A percentile compares a stretch with the other conserved stretches of the same genome.
phyloP scores from a whole-genome alignment of 768 basidiomycete genomes.

The Suillus decipiens region DNA sequence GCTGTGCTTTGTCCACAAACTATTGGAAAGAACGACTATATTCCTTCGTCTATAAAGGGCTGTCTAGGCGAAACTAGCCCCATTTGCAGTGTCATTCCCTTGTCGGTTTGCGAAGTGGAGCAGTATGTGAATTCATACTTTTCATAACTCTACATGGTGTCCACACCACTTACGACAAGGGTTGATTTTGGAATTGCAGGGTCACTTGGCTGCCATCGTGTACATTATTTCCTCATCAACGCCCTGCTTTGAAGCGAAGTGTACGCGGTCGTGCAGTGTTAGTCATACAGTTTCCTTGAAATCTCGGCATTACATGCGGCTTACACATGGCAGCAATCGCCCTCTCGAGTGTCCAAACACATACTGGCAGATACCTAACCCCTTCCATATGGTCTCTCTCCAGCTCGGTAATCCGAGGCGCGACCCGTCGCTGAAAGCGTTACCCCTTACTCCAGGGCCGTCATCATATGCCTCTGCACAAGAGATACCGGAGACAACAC shows the following conservation, averaged over 20 bases:
- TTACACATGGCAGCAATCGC: conserved; percentile 49
- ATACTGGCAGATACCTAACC: conserved; percentile 35
- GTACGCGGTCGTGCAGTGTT: conserved; percentile 19
- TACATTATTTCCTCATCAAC: conserved; percentile 24
- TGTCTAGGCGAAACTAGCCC: too few species aligned
- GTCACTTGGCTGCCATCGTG: conserved; percentile 12
- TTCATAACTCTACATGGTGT: background rate
- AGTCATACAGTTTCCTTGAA: conserved; percentile 14
- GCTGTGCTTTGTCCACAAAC: background rate
- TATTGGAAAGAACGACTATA: too few species aligned
- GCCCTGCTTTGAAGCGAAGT: conserved; percentile 14
- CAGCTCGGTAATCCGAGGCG: conserved; percentile 38
- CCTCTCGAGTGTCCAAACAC: conserved; percentile 35
- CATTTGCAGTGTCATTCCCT: background rate
- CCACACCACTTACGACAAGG: background rate
- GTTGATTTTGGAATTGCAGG: conserved; percentile 1
- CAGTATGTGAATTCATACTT: background rate
- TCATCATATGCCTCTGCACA: conserved; percentile 31
- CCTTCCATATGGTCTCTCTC: conserved; percentile 49
- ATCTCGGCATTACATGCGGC: conserved; percentile 33
- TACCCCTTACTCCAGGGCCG: conserved; percentile 43
- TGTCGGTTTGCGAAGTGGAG: background rate
- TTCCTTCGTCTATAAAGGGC: too few species aligned
- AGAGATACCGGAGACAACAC: conserved; percentile 41
- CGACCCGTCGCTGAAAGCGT: conserved; percentile 35